Evolutionary conservation across 805 yeast genomes (phyloP).

Genomic region (Yarrowia yakushimensis): DNA sequence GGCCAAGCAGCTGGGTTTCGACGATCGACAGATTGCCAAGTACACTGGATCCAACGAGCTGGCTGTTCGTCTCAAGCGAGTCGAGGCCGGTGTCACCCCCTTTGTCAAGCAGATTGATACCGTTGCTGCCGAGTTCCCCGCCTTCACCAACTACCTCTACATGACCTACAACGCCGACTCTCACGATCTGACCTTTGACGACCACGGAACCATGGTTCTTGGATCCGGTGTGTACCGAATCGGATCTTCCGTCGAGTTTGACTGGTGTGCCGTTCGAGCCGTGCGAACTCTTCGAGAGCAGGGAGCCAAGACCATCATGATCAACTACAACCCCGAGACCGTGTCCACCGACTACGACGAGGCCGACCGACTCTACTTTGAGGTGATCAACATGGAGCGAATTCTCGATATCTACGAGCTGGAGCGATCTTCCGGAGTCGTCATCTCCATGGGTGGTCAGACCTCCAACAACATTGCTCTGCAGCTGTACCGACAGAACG

Average conservation of each 20-base stretch:
- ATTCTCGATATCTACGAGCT: constrained; percentile 91
- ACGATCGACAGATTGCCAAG: constrained; percentile 92
- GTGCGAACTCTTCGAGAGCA: constrained; percentile 86
- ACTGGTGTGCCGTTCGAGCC: constrained; percentile 99
- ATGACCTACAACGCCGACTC: constrained; percentile 90
- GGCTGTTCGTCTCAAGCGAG: constrained; percentile 83
- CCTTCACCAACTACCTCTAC: constrained; percentile 89
- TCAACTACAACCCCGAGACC: constrained; percentile 97
- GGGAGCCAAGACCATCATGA: constrained; percentile 89
- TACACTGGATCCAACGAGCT: constrained; percentile 87
- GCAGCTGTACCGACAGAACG: constrained; percentile 87
- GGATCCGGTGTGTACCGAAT: constrained; percentile 99
- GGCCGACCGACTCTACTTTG: constrained; percentile 94
- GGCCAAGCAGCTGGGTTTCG: constrained; percentile 96
- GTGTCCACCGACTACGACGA: constrained; percentile 99
- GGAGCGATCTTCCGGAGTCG: constrained; percentile 86
- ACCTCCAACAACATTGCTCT: constrained; percentile 95
- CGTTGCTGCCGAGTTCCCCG: constrained; percentile 99
- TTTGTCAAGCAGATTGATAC: constrained; percentile 97
- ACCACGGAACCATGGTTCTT: constrained; percentile 89
- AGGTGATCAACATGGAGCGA: constrained; percentile 90
- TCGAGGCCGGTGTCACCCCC: constrained; percentile 82
- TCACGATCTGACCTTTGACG: constrained; percentile 83
- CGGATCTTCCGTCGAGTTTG: constrained; percentile 98
- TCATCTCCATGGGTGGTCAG: constrained; percentile 98